These are phyloP conservation scores for Penicillium sp. DNA, from an alignment of 2,329 filamentous ascomycete species.

Conservation along the genomic window DNA sequence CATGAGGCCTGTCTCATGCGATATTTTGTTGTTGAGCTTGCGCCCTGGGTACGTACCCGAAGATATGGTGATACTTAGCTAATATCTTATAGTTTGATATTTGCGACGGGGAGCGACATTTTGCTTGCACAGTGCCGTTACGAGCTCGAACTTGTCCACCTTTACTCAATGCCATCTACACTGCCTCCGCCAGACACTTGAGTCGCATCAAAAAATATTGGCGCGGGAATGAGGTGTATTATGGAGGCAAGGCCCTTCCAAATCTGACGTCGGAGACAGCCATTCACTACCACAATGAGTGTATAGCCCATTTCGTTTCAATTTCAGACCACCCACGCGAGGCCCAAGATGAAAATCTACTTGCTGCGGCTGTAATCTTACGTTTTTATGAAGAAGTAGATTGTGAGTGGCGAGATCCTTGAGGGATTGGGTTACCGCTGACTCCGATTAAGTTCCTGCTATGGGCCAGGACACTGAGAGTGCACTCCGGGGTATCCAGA, in stretches of 20 bases:
- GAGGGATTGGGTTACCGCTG: neutral
- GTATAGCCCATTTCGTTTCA: constrained; percentile 43
- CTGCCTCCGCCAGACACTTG: constrained; percentile 41
- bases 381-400: constrained; percentile 48
- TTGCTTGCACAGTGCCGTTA: constrained; percentile 43
- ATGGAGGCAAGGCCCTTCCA: constrained; percentile 27
- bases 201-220: constrained; percentile 30
- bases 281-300: constrained; percentile 44
- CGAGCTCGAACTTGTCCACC: constrained; percentile 42
- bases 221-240: constrained; percentile 17
- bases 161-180: constrained; percentile 41
- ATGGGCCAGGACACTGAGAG: constrained; percentile 22
- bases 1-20: constrained; percentile 20
- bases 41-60: constrained; percentile 14
- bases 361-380: constrained; percentile 44
- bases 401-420: constrained; percentile 15
- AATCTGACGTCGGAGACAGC: constrained; percentile 37
- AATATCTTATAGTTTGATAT: constrained; percentile 38
- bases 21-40: constrained; percentile 24
- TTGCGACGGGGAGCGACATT: constrained; percentile 44
- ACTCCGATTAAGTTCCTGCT: constrained; percentile 11
- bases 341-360: constrained; percentile 40
- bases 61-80: neutral
- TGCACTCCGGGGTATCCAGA: constrained; percentile 23
- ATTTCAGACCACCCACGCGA: constrained; percentile 37